Percentiles rank a stretch among this genome's conserved stretches.
Evolutionary conservation across 257 asterid species (phyloP).

Genomic region (Solanum pennellii): DNA sequence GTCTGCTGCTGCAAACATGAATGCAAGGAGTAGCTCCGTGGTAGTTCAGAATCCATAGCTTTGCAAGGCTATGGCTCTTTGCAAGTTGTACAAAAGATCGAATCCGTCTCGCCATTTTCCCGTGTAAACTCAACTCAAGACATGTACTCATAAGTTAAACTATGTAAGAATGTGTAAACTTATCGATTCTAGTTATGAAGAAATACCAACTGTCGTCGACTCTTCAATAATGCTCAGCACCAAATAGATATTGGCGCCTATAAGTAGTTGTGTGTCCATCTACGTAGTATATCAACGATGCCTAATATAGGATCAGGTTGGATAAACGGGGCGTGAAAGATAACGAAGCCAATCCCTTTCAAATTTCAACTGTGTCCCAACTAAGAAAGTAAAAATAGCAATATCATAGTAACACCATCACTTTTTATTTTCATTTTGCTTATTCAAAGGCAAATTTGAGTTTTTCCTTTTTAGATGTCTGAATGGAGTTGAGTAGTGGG

Average conservation of each 20-base stretch:
- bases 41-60: not conserved
- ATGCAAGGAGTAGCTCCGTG: not conserved
- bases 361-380: not conserved
- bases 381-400: not conserved
- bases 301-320: not conserved
- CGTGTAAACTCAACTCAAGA: not conserved
- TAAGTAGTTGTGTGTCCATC: not conserved
- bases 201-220: not conserved
- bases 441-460: not conserved
- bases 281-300: not conserved
- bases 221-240: not conserved
- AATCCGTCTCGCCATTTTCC: not conserved
- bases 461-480: not conserved
- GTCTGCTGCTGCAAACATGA: slow-evolving; percentile 5
- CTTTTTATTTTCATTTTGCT: not conserved
- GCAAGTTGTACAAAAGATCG: not conserved
- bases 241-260: not conserved
- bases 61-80: not conserved
- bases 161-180: not conserved
- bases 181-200: not conserved
- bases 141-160: not conserved
- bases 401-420: not conserved
- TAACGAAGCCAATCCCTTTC: not conserved
- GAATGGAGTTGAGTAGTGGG: not conserved
- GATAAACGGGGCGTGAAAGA: not conserved